Conservation (phyloP, 331 rosid genomes). For the Quercus phellos region DNA sequence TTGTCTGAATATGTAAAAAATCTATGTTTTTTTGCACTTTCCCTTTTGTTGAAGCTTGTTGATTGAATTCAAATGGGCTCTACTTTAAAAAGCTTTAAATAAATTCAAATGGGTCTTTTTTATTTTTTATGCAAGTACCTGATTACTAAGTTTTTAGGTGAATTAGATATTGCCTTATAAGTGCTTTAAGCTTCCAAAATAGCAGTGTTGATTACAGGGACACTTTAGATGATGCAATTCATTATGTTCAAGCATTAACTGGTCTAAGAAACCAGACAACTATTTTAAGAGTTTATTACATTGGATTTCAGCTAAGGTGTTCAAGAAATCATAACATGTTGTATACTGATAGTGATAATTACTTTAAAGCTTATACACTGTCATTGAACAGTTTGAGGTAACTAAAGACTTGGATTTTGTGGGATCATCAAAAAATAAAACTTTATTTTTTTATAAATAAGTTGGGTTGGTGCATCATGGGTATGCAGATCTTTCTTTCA, state of each 20-base stretch:
- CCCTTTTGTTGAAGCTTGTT: not conserved
- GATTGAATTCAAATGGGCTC: not conserved
- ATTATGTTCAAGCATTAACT: too few relatives aligned
- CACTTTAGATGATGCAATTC: too few relatives aligned
- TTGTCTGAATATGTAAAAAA: not conserved
- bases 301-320: too few relatives aligned
- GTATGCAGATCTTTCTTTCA: not conserved
- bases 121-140: too few relatives aligned
- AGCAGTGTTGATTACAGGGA: too few relatives aligned
- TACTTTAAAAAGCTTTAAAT: not conserved
- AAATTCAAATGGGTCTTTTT: not conserved
- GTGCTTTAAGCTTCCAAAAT: too few relatives aligned
- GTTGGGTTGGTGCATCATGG: not conserved
- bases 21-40: not conserved
- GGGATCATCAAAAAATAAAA: not conserved
- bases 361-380: not conserved
- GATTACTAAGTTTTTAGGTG: too few relatives aligned
- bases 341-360: slow-evolving; percentile 61
- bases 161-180: too few relatives aligned
- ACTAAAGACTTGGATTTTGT: not conserved
- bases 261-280: too few relatives aligned
- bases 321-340: not conserved
- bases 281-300: too few relatives aligned
- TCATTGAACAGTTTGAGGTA: not conserved
- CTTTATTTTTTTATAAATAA: not conserved